Conservation (phyloP, 352 stramenopile genomes). For the Globisporangium okanoganense region DNA sequence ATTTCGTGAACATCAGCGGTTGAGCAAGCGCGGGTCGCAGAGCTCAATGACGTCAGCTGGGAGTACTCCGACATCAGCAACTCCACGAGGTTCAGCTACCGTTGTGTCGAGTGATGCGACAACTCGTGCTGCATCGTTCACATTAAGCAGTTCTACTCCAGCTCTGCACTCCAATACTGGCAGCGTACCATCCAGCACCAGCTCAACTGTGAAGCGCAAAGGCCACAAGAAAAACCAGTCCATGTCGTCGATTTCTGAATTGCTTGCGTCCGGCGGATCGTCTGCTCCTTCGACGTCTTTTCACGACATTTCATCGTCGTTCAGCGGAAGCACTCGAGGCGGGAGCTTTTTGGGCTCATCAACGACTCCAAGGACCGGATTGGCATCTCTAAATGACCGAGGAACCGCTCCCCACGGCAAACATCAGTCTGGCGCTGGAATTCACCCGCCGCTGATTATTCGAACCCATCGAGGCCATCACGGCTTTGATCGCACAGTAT, state of each 20-base stretch:
- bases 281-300: constrained; percentile 46
- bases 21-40: constrained; percentile 2
- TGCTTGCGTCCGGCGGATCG: constrained; percentile 47
- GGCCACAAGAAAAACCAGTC: constrained; percentile 88
- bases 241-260: constrained; percentile 85
- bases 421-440: constrained; percentile 1
- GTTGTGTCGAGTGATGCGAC: constrained; percentile 3
- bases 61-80: constrained; percentile 2
- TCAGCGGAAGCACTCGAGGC: constrained; percentile 22
- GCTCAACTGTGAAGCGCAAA: constrained; percentile 48
- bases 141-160: constrained; percentile 15
- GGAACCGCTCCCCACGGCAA: constrained; percentile 24
- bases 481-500: constrained; percentile 21
- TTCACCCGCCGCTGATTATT: constrained; percentile 12
- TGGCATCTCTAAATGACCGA: constrained; percentile 69
- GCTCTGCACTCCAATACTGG: not conserved
- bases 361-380: constrained; percentile 57
- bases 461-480: constrained; percentile 10
- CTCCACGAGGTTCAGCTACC: constrained; percentile 9
- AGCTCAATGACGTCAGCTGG: constrained; percentile 1
- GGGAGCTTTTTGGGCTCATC: constrained; percentile 44
- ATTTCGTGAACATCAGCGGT: constrained; percentile 57
- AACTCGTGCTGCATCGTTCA: constrained; percentile 16
- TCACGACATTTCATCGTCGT: constrained; percentile 48
- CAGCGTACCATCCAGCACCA: constrained; percentile 17